Conservation (phyloP, 208 protist genomes). For the Crithidia fasciculata region DNA sequence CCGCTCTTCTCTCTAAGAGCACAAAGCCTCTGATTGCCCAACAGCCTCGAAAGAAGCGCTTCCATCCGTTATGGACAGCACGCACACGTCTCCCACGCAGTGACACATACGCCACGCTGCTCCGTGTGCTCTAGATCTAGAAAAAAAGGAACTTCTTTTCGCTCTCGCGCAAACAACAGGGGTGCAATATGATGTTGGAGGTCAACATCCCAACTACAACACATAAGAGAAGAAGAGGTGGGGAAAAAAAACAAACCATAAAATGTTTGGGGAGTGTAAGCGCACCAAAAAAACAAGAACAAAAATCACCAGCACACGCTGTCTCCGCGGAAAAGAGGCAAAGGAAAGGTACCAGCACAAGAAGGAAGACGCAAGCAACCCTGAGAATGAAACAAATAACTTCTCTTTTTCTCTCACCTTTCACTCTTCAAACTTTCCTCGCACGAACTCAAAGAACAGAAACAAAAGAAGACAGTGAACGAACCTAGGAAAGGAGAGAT, state of each 20-base stretch:
- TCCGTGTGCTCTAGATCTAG: no score
- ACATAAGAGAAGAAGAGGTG: constrained; percentile 20
- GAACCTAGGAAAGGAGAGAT: neutral
- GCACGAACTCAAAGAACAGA: neutral
- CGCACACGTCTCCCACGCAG: no score
- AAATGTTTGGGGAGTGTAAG: no score
- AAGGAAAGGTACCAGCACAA: neutral
- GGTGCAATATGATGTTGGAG: constrained; percentile 2
- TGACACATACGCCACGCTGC: no score
- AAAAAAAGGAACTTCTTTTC: constrained; percentile 8
- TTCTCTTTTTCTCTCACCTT: no score
- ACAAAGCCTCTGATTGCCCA: no score
- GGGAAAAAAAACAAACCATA: neutral
- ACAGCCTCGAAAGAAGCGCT: no score
- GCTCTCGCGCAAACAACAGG: neutral
- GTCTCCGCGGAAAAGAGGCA: neutral
- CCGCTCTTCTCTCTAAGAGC: no score
- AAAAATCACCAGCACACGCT: constrained; percentile 1
- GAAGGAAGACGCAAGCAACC: neutral
- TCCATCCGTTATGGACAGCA: no score
- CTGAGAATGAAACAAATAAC: no score
- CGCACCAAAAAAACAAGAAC: neutral
- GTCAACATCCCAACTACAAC: constrained; percentile 12
- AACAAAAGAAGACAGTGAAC: constrained; percentile 3
- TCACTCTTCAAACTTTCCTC: neutral